A percentile compares a stretch with the other conserved stretches of the same genome.
phyloP scores from a whole-genome alignment of 495 filamentous ascomycete species.

The Penicillium chermesinum region DNA sequence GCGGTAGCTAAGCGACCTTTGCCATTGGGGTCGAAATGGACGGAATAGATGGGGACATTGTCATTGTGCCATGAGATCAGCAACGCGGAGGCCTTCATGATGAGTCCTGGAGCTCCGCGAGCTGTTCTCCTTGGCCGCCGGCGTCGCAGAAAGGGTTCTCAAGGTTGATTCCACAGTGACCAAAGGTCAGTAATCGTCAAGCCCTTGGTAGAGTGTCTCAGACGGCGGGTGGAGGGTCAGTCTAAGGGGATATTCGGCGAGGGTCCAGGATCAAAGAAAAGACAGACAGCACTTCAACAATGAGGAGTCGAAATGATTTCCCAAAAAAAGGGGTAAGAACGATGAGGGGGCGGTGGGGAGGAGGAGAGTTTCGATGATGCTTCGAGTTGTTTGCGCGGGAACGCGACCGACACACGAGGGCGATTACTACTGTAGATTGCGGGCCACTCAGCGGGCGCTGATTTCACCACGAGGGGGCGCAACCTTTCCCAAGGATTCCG shows the following conservation, averaged over 20 bases:
- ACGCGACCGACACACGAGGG: slow-evolving; percentile 20
- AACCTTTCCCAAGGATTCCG: no score
- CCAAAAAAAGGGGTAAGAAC: slow-evolving; percentile 1
- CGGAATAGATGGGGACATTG: slow-evolving; percentile 90
- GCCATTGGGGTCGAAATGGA: slow-evolving; percentile 90
- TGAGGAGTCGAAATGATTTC: slow-evolving; percentile 1
- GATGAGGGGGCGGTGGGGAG: background rate
- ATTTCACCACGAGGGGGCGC: background rate
- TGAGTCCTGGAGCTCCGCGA: slow-evolving; percentile 35
- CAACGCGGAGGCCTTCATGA: slow-evolving; percentile 85
- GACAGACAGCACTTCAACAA: background rate
- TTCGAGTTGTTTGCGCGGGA: slow-evolving; percentile 31
- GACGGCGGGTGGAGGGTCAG: background rate
- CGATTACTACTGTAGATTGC: slow-evolving; percentile 10
- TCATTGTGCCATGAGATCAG: slow-evolving; percentile 96
- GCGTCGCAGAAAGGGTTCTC: slow-evolving; percentile 1
- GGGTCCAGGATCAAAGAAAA: background rate
- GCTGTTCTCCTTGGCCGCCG: slow-evolving; percentile 9
- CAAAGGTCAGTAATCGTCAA: background rate
- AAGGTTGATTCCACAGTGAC: slow-evolving; percentile 1
- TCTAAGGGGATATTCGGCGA: background rate
- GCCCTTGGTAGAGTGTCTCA: background rate
- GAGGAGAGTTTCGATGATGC: slow-evolving; percentile 23
- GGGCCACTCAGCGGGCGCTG: slow-evolving; percentile 6
- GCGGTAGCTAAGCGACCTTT: slow-evolving; percentile 90